Evolutionary conservation across 2,329 filamentous ascomycete species (phyloP).

Genomic region (Colletotrichum sublineola): DNA sequence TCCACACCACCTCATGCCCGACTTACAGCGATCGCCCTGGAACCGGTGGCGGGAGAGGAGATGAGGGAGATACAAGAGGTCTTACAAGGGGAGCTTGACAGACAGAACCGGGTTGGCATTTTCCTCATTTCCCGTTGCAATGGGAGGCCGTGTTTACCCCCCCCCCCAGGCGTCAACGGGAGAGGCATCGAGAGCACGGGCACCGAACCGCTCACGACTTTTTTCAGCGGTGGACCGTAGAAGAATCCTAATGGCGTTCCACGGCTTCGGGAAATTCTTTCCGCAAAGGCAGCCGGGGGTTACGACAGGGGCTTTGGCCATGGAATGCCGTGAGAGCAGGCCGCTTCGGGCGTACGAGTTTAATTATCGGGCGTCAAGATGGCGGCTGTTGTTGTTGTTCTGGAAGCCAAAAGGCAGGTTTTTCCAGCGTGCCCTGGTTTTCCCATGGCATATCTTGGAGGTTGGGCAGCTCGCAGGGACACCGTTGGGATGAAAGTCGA

Average conservation of each 20-base stretch:
- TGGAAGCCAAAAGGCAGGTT: constrained; percentile 1
- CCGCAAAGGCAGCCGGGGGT: not conserved
- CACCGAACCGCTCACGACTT: not conserved
- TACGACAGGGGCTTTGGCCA: constrained; percentile 33
- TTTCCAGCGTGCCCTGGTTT: constrained; percentile 5
- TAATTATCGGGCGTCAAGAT: constrained; percentile 38
- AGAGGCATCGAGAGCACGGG: not conserved
- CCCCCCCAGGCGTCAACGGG: not conserved
- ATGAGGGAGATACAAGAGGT: not conserved
- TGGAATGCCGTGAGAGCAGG: constrained; percentile 27
- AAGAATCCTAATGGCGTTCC: constrained; percentile 20
- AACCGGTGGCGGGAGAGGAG: constrained; percentile 18
- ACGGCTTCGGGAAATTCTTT: constrained; percentile 17
- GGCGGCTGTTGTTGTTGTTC: constrained; percentile 8
- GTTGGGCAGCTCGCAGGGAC: constrained; percentile 37
- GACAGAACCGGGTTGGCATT: constrained; percentile 5
- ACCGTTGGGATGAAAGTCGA: constrained; percentile 38
- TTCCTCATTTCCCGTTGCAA: constrained; percentile 21
- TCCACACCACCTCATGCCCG: constrained; percentile 37
- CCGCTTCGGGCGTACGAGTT: constrained; percentile 29
- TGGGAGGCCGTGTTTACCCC: constrained; percentile 15
- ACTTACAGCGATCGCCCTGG: constrained; percentile 42
- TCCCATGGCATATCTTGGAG: not conserved
- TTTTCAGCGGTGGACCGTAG: not conserved
- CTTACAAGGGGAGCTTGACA: not conserved